Percentiles rank a stretch among this genome's conserved stretches.
phyloP scores from a whole-genome alignment of 2,329 filamentous ascomycete species.

The Orbilia ellipsospora region DNA sequence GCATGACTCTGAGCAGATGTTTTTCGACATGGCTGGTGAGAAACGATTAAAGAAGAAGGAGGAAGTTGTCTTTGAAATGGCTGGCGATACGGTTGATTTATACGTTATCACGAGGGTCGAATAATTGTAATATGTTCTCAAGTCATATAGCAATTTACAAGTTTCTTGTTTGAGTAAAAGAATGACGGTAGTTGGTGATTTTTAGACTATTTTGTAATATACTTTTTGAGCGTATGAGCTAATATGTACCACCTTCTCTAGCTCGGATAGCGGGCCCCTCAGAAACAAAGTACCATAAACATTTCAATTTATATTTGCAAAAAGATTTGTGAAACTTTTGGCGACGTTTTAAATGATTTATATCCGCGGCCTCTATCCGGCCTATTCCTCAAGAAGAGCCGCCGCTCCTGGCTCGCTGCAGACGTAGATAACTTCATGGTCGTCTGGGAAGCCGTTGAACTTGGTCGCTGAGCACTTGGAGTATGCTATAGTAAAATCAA shows the following conservation, averaged over 20 bases:
- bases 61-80: slow-evolving; percentile 47
- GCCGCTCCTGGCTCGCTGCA: slow-evolving; percentile 90
- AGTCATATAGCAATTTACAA: too few relatives aligned
- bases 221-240: slow-evolving; percentile 13
- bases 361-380: not conserved
- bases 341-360: not conserved
- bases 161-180: slow-evolving; percentile 2
- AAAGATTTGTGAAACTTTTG: not conserved
- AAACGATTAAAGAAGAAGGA: slow-evolving; percentile 34
- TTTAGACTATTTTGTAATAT: not conserved
- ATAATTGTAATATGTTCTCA: not conserved
- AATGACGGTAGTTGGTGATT: slow-evolving; percentile 38
- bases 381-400: slow-evolving; percentile 70
- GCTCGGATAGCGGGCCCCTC: not conserved
- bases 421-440: slow-evolving; percentile 92
- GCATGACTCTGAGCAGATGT: slow-evolving; percentile 73
- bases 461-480: slow-evolving; percentile 97
- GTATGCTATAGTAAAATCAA: slow-evolving; percentile 71
- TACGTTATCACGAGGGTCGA: slow-evolving; percentile 29
- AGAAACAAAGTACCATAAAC: not conserved
- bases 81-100: slow-evolving; percentile 50
- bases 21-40: slow-evolving; percentile 72
- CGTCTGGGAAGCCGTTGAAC: slow-evolving; percentile 96
- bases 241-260: slow-evolving; percentile 11
- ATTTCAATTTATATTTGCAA: not conserved